phyloP scores from a whole-genome alignment of 1,139 yeast species.

The Diutina catenulata region DNA sequence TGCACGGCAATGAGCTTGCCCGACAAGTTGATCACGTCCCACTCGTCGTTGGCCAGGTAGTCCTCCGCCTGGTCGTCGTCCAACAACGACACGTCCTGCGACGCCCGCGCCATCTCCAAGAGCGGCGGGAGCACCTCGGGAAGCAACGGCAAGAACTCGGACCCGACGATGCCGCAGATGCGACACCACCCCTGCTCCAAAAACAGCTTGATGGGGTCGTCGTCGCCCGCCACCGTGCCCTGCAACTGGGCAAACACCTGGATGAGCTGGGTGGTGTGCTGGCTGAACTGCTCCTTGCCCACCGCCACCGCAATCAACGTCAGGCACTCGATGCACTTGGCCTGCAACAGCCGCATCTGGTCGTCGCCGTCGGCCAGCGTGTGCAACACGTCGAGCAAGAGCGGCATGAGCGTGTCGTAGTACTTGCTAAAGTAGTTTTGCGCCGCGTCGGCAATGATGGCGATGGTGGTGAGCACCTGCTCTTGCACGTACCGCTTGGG shows the following conservation, averaged over 20 bases:
- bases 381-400: slow-evolving; percentile 66
- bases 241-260: slow-evolving; percentile 68
- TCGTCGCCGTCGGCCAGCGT: slow-evolving; percentile 46
- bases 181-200: slow-evolving; percentile 97
- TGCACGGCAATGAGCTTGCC: slow-evolving; percentile 94
- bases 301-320: slow-evolving; percentile 95
- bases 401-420: slow-evolving; percentile 91
- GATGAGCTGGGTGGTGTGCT: slow-evolving; percentile 66
- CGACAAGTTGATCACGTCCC: slow-evolving; percentile 87
- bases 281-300: slow-evolving; percentile 78
- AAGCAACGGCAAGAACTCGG: slow-evolving; percentile 77
- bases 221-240: slow-evolving; percentile 41
- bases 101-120: slow-evolving; percentile 72
- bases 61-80: slow-evolving; percentile 86
- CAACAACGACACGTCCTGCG: slow-evolving; percentile 78
- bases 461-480: slow-evolving; percentile 92
- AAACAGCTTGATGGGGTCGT: slow-evolving; percentile 80
- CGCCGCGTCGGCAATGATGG: slow-evolving; percentile 98
- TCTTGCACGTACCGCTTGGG: slow-evolving; percentile 93
- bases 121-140: slow-evolving; percentile 87
- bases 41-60: slow-evolving; percentile 74
- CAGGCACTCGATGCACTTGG: slow-evolving; percentile 92
- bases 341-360: slow-evolving; percentile 72
- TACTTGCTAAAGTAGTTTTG: slow-evolving; percentile 79
- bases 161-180: slow-evolving; percentile 75